A percentile compares a stretch with the other conserved stretches of the same genome.
Evolutionary conservation across 768 basidiomycete genomes (phyloP).

Genomic region (button mushroom (Agaricus bisporus)): DNA sequence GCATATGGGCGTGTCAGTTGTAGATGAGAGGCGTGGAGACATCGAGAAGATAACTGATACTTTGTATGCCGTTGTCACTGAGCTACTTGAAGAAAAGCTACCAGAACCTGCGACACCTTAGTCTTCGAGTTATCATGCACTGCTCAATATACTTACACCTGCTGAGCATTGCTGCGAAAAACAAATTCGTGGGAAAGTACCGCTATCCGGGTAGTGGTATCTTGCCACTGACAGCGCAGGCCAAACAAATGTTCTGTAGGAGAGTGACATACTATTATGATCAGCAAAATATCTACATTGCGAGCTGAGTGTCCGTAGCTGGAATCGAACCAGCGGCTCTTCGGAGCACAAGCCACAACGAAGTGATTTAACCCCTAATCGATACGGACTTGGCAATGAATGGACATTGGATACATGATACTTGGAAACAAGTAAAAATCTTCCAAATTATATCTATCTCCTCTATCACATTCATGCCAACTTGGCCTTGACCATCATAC

Average conservation of each 20-base stretch:
- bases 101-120: background rate
- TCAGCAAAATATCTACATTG: no score
- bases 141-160: no score
- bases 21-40: constrained; percentile 60
- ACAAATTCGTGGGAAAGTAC: no score
- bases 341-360: constrained; percentile 24
- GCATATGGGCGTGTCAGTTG: constrained; percentile 82
- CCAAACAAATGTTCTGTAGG: no score
- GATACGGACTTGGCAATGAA: constrained; percentile 16
- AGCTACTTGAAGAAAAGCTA: constrained; percentile 1
- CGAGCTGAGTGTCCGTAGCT: constrained; percentile 26
- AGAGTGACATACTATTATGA: no score
- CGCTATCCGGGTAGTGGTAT: no score
- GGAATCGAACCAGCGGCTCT: constrained; percentile 29
- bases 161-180: no score
- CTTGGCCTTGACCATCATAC: constrained; percentile 65
- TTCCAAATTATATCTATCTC: no score
- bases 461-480: constrained; percentile 31
- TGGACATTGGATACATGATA: background rate
- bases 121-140: no score
- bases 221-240: no score
- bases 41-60: constrained; percentile 45
- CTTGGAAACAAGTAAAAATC: no score
- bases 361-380: constrained; percentile 30
- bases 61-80: background rate